These are phyloP conservation scores for Pseudisothecium myosuroides DNA, from an alignment of 225 moss, liverwort and hornwort species.

Conservation along the genomic window DNA sequence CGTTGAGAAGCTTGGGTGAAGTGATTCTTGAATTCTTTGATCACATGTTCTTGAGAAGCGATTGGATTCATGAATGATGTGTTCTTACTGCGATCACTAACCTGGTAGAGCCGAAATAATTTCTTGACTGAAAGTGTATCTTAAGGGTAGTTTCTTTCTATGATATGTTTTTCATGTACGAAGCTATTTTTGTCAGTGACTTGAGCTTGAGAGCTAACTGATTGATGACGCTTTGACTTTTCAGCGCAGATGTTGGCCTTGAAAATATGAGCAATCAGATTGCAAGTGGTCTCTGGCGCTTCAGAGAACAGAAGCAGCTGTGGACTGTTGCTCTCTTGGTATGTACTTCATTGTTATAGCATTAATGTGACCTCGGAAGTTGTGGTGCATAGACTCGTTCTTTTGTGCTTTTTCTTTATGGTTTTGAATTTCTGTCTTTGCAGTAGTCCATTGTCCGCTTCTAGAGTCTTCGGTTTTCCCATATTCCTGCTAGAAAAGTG, in stretches of 20 bases:
- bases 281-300: slow-evolving; percentile 53
- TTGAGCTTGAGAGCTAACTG: background rate
- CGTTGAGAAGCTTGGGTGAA: background rate
- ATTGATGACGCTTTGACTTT: background rate
- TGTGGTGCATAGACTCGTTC: background rate
- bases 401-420: background rate
- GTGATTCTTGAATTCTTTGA: background rate
- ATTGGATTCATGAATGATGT: background rate
- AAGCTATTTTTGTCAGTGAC: background rate
- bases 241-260: slow-evolving; percentile 8
- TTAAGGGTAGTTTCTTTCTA: background rate
- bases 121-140: background rate
- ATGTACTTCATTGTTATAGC: background rate
- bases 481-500: background rate
- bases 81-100: background rate
- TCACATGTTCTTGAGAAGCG: background rate
- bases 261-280: slow-evolving; percentile 34
- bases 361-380: background rate
- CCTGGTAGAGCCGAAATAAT: background rate
- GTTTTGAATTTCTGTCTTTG: background rate
- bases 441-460: background rate
- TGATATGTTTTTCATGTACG: background rate
- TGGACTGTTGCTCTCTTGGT: slow-evolving; percentile 77
- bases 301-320: slow-evolving; percentile 58
- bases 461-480: background rate